Conservation (phyloP, 306 rosid genomes). For the Pterocarpus macrocarpus region DNA sequence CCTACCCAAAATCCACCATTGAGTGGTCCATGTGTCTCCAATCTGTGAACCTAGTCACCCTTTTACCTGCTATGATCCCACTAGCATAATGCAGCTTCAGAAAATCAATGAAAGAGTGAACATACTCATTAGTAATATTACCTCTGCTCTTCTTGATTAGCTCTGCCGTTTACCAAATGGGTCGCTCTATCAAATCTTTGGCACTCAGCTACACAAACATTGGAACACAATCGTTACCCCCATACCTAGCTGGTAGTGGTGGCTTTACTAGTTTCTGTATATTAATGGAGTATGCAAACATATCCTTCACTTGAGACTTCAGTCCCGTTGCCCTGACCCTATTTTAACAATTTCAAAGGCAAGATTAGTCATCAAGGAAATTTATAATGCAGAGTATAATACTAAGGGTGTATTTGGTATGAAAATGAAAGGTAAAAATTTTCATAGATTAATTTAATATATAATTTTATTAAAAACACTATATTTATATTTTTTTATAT, state of each 20-base stretch:
- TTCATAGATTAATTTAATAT: too few relatives aligned
- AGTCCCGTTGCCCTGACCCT: constrained; percentile 68
- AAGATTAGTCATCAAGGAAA: neutral
- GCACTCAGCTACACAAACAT: constrained; percentile 71
- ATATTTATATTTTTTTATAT: too few relatives aligned
- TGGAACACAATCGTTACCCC: constrained; percentile 91
- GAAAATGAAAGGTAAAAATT: too few relatives aligned
- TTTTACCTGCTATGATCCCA: constrained; percentile 73
- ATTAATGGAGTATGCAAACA: constrained; percentile 76
- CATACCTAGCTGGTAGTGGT: constrained; percentile 66
- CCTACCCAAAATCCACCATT: constrained; percentile 90
- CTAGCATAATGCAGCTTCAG: constrained; percentile 69
- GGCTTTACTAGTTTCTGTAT: constrained; percentile 68
- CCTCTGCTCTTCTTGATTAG: constrained; percentile 78
- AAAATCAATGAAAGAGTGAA: constrained; percentile 72
- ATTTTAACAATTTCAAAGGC: constrained; percentile 10
- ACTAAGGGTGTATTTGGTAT: too few relatives aligned
- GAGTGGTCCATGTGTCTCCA: constrained; percentile 93
- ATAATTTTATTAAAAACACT: too few relatives aligned
- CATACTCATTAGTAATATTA: constrained; percentile 71
- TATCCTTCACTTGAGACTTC: constrained; percentile 60
- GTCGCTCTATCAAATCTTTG: constrained; percentile 58
- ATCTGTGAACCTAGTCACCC: constrained; percentile 88
- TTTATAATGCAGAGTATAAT: too few relatives aligned
- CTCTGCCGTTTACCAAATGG: constrained; percentile 80